Conservation (phyloP, 164 flowering plant genomes). For the Magnolia changhungtana region DNA sequence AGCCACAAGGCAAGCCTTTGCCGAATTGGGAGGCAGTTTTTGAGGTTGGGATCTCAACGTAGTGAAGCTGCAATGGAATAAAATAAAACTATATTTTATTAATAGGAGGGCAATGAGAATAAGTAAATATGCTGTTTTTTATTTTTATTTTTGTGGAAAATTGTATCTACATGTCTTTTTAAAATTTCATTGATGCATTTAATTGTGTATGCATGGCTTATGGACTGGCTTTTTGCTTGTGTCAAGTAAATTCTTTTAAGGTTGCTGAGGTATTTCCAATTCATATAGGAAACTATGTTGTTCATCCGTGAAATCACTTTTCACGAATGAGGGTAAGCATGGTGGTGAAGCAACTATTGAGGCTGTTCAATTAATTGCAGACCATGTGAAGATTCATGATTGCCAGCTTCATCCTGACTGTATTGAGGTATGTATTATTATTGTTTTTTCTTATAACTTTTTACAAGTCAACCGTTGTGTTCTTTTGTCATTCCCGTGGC, state of each 20-base stretch:
- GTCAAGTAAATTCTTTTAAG: not conserved
- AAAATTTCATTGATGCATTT: too few species aligned
- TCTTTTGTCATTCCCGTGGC: not conserved
- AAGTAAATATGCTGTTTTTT: too few species aligned
- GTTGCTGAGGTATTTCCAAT: not conserved
- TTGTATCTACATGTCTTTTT: too few species aligned
- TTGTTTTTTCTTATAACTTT: not conserved
- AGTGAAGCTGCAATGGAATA: too few species aligned
- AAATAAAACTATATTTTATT: too few species aligned
- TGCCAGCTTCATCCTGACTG: conserved; percentile 91
- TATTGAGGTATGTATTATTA: conserved; percentile 51
- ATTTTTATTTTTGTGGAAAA: too few species aligned
- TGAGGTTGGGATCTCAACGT: too few species aligned
- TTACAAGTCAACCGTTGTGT: too few species aligned
- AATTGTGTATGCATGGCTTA: not conserved
- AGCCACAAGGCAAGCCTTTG: too few species aligned
- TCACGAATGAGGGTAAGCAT: conserved; percentile 84
- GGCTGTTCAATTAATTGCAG: conserved; percentile 78
- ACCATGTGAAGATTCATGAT: conserved; percentile 63
- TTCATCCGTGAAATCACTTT: conserved; percentile 72
- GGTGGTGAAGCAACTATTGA: conserved; percentile 89
- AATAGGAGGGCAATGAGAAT: too few species aligned
- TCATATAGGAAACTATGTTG: conserved; percentile 70
- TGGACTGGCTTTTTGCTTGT: not conserved
- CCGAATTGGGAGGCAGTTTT: too few species aligned